Percentiles rank a stretch among this genome's conserved stretches.
Conservation (phyloP, 768 basidiomycete genomes). For the Scleroderma citrinum region DNA sequence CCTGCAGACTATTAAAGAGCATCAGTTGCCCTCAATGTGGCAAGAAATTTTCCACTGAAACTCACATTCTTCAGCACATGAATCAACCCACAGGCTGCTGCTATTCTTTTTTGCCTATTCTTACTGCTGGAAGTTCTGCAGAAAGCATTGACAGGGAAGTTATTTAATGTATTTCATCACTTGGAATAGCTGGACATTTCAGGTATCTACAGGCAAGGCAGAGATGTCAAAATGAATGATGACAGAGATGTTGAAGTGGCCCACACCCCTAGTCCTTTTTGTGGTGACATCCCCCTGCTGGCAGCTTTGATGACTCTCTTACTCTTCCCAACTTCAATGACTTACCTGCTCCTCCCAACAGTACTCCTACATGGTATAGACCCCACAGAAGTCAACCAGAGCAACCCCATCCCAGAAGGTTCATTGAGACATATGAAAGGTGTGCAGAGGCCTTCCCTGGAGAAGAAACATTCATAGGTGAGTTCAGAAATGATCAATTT, state of each 20-base stretch:
- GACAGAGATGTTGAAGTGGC: too few relatives aligned
- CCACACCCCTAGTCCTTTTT: too few relatives aligned
- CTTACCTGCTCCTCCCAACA: neutral
- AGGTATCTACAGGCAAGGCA: too few relatives aligned
- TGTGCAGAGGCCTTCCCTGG: neutral
- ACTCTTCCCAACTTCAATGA: neutral
- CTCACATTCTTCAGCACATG: neutral
- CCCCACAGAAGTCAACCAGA: neutral
- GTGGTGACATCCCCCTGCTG: too few relatives aligned
- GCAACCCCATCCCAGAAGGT: neutral
- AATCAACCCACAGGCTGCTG: neutral
- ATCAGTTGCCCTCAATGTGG: neutral
- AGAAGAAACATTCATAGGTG: constrained; percentile 1
- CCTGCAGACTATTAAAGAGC: neutral
- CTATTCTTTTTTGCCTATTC: neutral
- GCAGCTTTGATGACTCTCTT: neutral
- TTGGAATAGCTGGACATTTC: neutral
- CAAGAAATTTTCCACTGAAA: neutral
- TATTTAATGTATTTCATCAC: neutral
- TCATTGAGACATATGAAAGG: neutral
- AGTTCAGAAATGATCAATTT: neutral
- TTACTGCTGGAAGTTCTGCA: neutral
- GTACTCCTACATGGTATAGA: neutral
- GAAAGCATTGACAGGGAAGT: neutral
- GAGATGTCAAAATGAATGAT: too few relatives aligned